Base-by-base conservation (phyloP, 192 early-diverging fungal genomes). In the Haplosporangium gracile region DNA sequence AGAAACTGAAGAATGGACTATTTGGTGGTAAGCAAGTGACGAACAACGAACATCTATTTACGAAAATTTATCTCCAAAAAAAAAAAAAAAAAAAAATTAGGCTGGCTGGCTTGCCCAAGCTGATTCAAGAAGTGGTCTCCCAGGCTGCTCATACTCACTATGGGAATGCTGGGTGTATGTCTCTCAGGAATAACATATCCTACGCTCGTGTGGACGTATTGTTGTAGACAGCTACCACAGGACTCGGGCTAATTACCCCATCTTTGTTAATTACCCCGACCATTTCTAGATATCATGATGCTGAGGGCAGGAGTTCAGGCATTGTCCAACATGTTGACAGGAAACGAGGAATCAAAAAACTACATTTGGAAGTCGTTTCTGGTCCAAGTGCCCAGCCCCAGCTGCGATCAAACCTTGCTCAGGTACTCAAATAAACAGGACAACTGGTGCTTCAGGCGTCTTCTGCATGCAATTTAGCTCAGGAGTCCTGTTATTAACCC, bases 291-390 rank as follows among this genome's bases (percentile, higher is more conserved):
- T 72, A 80, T 85, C n/a, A 79, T 78, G 73, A 72, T 89, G 77
- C 73, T 85, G 9, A 74, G 87, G 40, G 88, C 89, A 32, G 89
- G 90, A 18, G 79, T 86, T 16, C 90, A 91, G 71, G 84, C 89
- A n/a, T 49, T 91, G 32, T 91, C 87, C 18, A 91, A 91, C 68
- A 43, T 89, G 40, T 45, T 89, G 16, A 91, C 90, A 22, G 89
- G 87, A 72, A 91, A 91, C 51, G 68, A 77, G 18, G 55, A 20
- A 1, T 78, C 82, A 32, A 86, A 87, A 49, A 49, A 83, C 20
- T 20, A 39, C 2, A 79, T 88, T 18, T 91, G 90, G 90, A 71
- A 78, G 5, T 68, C 47, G 0, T 60, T 82, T 70, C 36, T 91
- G 40, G 87, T 87, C 73, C 65, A 79, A 45, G 29, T 74, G 34